phyloP scores from a whole-genome alignment of 805 yeast species.

The Teunomyces kruisii region DNA sequence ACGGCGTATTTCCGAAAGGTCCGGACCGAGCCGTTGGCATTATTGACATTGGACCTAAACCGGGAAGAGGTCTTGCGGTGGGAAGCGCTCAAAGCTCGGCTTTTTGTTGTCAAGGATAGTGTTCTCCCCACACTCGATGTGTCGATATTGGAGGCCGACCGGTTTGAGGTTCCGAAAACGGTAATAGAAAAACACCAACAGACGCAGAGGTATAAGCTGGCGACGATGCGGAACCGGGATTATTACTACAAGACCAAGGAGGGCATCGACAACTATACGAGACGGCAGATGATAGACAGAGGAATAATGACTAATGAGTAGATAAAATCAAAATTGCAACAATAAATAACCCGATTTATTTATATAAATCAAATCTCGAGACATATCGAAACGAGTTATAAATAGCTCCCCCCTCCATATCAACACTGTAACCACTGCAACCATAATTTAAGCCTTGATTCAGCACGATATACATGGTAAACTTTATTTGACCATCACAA shows the following conservation, averaged over 20 bases:
- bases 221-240: conserved; percentile 7
- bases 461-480: too few species aligned
- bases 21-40: neutral
- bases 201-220: conserved; percentile 7
- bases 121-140: neutral
- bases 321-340: neutral
- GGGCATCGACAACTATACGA: conserved; percentile 21
- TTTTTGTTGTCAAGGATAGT: neutral
- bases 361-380: too few species aligned
- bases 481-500: too few species aligned
- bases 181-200: conserved; percentile 1
- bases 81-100: neutral
- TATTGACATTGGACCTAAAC: conserved; percentile 1
- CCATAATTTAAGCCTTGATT: too few species aligned
- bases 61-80: conserved; percentile 4
- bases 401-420: too few species aligned
- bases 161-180: conserved; percentile 4
- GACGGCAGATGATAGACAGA: conserved; percentile 16
- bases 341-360: too few species aligned
- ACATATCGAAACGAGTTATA: too few species aligned
- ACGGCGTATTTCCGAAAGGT: neutral
- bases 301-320: conserved; percentile 8
- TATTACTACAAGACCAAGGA: conserved; percentile 19
- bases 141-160: neutral
- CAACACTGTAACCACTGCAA: too few species aligned